A percentile compares a stretch with the other conserved stretches of the same genome.
Conservation (phyloP, 495 filamentous ascomycete genomes). For the Neurospora sp. region DNA sequence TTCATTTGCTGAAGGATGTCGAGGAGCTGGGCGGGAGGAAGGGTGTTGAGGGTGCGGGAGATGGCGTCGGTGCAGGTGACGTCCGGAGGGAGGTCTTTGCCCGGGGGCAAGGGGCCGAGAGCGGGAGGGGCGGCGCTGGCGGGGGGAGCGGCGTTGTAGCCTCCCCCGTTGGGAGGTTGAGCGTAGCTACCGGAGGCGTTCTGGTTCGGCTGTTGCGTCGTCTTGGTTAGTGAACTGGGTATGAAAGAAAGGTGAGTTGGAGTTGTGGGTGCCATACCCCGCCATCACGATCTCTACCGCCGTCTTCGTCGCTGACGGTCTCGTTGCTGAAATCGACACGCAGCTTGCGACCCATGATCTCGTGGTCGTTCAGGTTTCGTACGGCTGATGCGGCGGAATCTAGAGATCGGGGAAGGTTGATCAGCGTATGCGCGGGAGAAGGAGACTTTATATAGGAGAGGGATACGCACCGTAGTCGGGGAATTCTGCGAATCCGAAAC, state of each 20-base stretch:
- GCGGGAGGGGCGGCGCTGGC: conserved; percentile 17
- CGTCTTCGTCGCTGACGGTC: conserved; percentile 62
- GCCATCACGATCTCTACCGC: conserved; percentile 20
- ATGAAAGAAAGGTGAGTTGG: neutral
- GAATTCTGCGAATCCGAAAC: conserved; percentile 94
- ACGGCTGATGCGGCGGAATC: conserved; percentile 92
- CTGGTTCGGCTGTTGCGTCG: neutral
- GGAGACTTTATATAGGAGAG: neutral
- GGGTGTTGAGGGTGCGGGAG: conserved; percentile 72
- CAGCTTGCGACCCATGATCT: conserved; percentile 90
- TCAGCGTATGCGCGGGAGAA: neutral
- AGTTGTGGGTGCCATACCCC: conserved; percentile 5
- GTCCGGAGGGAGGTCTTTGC: conserved; percentile 69
- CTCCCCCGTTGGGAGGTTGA: conserved; percentile 5
- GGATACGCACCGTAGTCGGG: conserved; percentile 51
- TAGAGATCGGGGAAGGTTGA: conserved; percentile 10
- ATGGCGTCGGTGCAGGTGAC: conserved; percentile 84
- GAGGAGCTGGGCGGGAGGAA: conserved; percentile 81
- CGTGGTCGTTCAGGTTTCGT: conserved; percentile 90
- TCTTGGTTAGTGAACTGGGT: neutral
- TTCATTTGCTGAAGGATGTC: conserved; percentile 96
- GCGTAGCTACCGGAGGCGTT: neutral
- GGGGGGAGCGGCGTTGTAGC: conserved; percentile 16
- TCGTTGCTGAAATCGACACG: conserved; percentile 94
- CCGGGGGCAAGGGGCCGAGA: conserved; percentile 74